phyloP scores from a whole-genome alignment of 257 asterid genomes.

The Scutellaria galericulata region DNA sequence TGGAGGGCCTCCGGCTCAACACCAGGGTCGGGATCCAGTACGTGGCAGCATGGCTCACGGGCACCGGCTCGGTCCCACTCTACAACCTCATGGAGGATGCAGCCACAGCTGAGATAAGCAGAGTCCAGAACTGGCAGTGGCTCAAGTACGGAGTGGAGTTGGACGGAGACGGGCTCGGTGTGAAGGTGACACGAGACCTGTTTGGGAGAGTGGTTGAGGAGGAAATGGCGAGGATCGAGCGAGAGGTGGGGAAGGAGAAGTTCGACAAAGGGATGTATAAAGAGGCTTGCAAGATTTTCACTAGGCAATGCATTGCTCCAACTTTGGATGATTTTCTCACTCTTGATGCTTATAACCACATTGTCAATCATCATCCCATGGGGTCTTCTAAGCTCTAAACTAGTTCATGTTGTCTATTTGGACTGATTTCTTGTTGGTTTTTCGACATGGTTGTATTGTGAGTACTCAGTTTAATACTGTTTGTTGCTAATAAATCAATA shows the following conservation, averaged over 20 bases:
- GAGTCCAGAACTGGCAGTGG: slow-evolving; percentile 99
- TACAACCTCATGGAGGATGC: slow-evolving; percentile 99
- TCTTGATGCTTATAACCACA: slow-evolving; percentile 78
- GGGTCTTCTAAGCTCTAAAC: slow-evolving; percentile 62
- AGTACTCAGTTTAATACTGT: not conserved
- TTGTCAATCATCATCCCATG: slow-evolving; percentile 64
- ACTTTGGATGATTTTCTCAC: slow-evolving; percentile 84
- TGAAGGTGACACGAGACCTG: slow-evolving; percentile 64
- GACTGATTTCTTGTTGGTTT: not conserved
- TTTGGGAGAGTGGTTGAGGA: slow-evolving; percentile 92
- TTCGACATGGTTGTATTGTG: not conserved
- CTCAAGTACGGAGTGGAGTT: slow-evolving; percentile 72
- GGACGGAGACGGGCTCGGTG: slow-evolving; percentile 87
- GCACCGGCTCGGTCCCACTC: slow-evolving; percentile 88
- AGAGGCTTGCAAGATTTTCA: slow-evolving; percentile 83
- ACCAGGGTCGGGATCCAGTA: slow-evolving; percentile 91
- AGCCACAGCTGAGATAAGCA: slow-evolving; percentile 95
- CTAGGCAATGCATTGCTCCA: slow-evolving; percentile 68
- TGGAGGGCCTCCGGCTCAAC: slow-evolving; percentile 95
- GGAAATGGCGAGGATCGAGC: slow-evolving; percentile 88
- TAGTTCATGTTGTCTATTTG: not conserved
- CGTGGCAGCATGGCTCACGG: slow-evolving; percentile 89
- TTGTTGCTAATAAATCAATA: slow-evolving; percentile 12
- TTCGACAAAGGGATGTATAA: slow-evolving; percentile 74
- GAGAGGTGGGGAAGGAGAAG: slow-evolving; percentile 79